phyloP scores from a whole-genome alignment of 441 rosid genomes.

The Erodium moschatum region DNA sequence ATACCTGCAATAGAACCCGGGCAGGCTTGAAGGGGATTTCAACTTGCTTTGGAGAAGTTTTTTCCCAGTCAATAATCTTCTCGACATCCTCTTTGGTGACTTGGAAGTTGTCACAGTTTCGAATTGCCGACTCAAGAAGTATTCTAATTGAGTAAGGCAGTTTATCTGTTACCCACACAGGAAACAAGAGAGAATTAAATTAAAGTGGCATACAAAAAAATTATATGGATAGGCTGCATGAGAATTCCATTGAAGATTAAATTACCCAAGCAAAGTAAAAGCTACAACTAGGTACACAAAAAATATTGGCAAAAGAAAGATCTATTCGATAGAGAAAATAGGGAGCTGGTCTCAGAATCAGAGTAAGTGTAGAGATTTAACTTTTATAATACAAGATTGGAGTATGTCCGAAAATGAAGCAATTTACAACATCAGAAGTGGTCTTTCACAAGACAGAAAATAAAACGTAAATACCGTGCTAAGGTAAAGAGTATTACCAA shows the following conservation, averaged over 20 bases:
- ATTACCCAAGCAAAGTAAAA: not conserved
- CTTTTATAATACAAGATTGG: not conserved
- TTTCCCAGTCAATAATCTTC: constrained; percentile 94
- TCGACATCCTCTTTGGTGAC: constrained; percentile 87
- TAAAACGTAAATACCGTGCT: not conserved
- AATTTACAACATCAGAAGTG: not conserved
- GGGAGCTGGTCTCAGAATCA: not conserved
- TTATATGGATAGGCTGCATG: not conserved
- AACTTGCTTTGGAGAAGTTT: constrained; percentile 76
- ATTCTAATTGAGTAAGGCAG: constrained; percentile 90
- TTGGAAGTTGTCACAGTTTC: constrained; percentile 96
- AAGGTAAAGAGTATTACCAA: constrained; percentile 40
- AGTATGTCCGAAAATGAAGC: not conserved
- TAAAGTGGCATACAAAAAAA: not conserved
- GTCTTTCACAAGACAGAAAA: not conserved
- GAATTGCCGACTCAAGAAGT: constrained; percentile 91
- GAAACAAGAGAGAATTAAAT: constrained; percentile 12
- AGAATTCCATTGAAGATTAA: not conserved
- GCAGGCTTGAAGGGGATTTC: constrained; percentile 99
- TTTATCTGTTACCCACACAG: constrained; percentile 44
- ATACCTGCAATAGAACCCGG: constrained; percentile 91
- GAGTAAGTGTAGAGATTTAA: not conserved
- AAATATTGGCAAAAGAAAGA: not conserved
- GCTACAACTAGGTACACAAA: not conserved
- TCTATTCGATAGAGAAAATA: not conserved